Evolutionary conservation across 2,329 filamentous ascomycete species (phyloP).

Genomic region (Geosmithia flava): DNA sequence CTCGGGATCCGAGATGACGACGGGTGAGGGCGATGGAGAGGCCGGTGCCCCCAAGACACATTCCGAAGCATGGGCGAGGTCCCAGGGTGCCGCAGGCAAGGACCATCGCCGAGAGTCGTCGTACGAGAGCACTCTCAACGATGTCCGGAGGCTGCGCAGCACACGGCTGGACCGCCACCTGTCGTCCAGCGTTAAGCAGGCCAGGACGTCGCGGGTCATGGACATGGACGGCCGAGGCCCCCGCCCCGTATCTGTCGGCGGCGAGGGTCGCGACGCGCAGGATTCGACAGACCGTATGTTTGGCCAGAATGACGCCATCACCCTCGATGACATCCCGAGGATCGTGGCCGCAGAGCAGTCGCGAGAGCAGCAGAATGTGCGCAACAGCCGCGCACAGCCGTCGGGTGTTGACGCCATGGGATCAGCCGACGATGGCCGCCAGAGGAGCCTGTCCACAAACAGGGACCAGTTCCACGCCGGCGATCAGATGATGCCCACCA

Average conservation of each 20-base stretch:
- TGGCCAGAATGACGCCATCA: conserved; percentile 81
- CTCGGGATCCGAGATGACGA: conserved; percentile 13
- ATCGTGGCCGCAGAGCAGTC: conserved; percentile 95
- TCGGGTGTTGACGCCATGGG: neutral
- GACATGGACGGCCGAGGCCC: conserved; percentile 52
- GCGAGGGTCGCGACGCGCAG: conserved; percentile 30
- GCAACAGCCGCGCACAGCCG: conserved; percentile 13
- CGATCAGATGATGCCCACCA: conserved; percentile 38
- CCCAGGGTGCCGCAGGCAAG: conserved; percentile 39
- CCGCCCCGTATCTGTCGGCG: conserved; percentile 61
- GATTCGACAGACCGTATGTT: conserved; percentile 71
- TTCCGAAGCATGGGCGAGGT: conserved; percentile 61
- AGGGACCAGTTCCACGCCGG: conserved; percentile 34
- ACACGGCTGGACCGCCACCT: conserved; percentile 90
- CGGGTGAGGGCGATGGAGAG: conserved; percentile 8
- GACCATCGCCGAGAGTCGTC: conserved; percentile 59
- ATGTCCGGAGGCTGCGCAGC: conserved; percentile 82
- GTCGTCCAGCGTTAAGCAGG: conserved; percentile 84
- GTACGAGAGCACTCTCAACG: conserved; percentile 91
- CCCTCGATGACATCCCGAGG: conserved; percentile 88
- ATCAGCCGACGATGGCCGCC: conserved; percentile 38
- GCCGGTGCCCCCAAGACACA: conserved; percentile 44
- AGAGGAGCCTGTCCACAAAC: conserved; percentile 44
- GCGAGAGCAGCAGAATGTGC: conserved; percentile 74
- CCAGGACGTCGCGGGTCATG: conserved; percentile 82